Evolutionary conservation across 169 alveolate genomes (phyloP), one percentile per base, ranked within the genome.

Genomic region (Plasmodium gaboni): DNA sequence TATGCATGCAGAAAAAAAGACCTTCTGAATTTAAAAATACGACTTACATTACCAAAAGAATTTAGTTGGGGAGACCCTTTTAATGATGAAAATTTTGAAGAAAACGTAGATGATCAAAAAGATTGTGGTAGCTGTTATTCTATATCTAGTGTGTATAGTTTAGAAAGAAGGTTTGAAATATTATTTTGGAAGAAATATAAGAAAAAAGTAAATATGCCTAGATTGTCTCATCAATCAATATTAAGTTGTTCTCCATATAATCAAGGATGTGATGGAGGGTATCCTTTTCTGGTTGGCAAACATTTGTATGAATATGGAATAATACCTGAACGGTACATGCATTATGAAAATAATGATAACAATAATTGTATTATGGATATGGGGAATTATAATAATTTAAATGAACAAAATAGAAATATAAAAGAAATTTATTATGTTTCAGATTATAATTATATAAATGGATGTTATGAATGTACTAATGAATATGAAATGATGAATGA

Each of bases 51-150:
- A 5, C 95, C 96, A 15, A 80, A 64, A 15, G 86, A 88, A 9
- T 93, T 93, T 89, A 91, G 95, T 22, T 89, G 94, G 94, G 97
- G 97, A 1, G 97, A 95, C 70, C 92, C 97, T 6, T 95, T 92
- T 86, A 74, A 71, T 7, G 92, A 92, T 7, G 85, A 74, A 1
- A 64, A 67, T 17, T 89, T 90, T 44, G 78, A 73, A 24, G 92
- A 71, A 17, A 67, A 74, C 1, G 80, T 65, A 42, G 94, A 74
- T 24, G 89, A 94, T 65, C 98, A 97, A 87, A 97, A 96, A 32
- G 95, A 95, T 28, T 98, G 99, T 87, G 99, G 99, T 17, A 97
- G 98, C 42, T 98, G 99, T 78, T 98, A 98, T 93, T 96, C 98
- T 17, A 90, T 96, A 63, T 89, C 99, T 19, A 93, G 98, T 46